phyloP scores from a whole-genome alignment of 2,329 filamentous ascomycete genomes.

The Arthrinium puccinioides region DNA sequence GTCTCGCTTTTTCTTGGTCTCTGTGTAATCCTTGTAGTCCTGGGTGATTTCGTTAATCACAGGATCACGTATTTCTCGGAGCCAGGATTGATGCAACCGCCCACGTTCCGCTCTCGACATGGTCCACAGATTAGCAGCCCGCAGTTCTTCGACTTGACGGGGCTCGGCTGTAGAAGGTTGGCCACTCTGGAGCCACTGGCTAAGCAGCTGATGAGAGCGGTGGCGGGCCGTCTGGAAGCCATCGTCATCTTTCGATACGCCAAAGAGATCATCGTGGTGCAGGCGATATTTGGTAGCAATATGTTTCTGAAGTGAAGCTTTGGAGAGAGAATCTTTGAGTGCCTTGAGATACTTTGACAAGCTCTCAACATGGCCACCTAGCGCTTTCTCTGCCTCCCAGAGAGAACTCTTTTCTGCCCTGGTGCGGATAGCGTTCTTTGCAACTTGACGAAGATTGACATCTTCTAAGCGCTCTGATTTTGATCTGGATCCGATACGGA shows the following conservation, averaged over 20 bases:
- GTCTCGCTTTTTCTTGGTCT: constrained; percentile 10
- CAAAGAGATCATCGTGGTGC: constrained; percentile 20
- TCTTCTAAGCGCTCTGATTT: constrained; percentile 44
- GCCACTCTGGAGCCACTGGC: constrained; percentile 13
- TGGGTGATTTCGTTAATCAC: constrained; percentile 6
- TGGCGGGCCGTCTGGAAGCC: constrained; percentile 16
- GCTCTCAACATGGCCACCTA: constrained; percentile 5
- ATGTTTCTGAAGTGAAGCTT: constrained; percentile 11
- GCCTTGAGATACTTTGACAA: background rate
- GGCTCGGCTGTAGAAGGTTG: background rate
- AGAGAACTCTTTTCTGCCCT: constrained; percentile 27
- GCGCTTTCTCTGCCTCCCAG: constrained; percentile 16
- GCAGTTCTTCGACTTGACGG: constrained; percentile 6
- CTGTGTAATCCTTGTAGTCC: constrained; percentile 6
- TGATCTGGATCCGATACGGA: constrained; percentile 54
- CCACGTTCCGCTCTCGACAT: constrained; percentile 17
- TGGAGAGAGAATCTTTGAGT: constrained; percentile 3
- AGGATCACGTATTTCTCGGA: constrained; percentile 14
- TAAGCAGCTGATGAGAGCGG: constrained; percentile 8
- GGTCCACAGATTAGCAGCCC: constrained; percentile 7
- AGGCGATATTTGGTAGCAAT: constrained; percentile 10
- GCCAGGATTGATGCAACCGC: constrained; percentile 21
- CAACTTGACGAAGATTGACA: constrained; percentile 40
- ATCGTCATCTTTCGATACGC: constrained; percentile 12
- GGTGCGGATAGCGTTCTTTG: constrained; percentile 23